Base-by-base conservation (phyloP, 2,329 filamentous ascomycete genomes). In the Beauveria australis region DNA sequence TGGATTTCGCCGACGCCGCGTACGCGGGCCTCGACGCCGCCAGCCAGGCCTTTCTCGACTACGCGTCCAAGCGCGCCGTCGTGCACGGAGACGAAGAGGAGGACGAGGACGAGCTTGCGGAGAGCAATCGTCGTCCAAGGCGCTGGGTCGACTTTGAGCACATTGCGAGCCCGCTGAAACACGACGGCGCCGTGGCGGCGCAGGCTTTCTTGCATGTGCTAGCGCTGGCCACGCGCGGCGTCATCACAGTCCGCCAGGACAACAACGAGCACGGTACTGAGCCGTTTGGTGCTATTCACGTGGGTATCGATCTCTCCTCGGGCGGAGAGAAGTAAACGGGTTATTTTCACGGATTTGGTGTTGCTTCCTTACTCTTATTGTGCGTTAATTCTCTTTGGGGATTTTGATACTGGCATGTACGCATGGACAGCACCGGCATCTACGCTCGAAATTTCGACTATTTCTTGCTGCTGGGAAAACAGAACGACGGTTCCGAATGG, bases 151-250 rank as follows among this genome's bases (percentile, higher is more conserved):
- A 80, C 0, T 95, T 97, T 68, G 83, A 87, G 51, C 76, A 84
- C 53, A 74, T 96, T 10, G 83, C 94, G 49, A 78, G 83, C n/a
- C 81, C 84, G 0, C 68, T 69, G 10, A 73, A 77, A 52, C 74
- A 76, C 47, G 84, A 82, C 33, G 80, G 77, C 41, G 75, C 83
- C 33, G 85, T 91, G 14, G 89, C 88, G 9, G 86, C 89, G 2
- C 89, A 92, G 70, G 90, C 86, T 0, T 88, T 91, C 69, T 84
- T 89, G 74, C 89, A 94, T 70, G 79, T 90, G 2, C 80, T 95
- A 16, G 79, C 81, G 12, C 79, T 94, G 48, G 86, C 84, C 6
- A 91, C 85, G 2, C 90, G 86, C 72, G 80, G 80, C 2, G 71
- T 82, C 60, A 74, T 93, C 49, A 70, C 74, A 19, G 84, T 92